These are phyloP conservation scores for Asterophora parasitica DNA, from an alignment of 768 basidiomycete species.

Conservation along the genomic window DNA sequence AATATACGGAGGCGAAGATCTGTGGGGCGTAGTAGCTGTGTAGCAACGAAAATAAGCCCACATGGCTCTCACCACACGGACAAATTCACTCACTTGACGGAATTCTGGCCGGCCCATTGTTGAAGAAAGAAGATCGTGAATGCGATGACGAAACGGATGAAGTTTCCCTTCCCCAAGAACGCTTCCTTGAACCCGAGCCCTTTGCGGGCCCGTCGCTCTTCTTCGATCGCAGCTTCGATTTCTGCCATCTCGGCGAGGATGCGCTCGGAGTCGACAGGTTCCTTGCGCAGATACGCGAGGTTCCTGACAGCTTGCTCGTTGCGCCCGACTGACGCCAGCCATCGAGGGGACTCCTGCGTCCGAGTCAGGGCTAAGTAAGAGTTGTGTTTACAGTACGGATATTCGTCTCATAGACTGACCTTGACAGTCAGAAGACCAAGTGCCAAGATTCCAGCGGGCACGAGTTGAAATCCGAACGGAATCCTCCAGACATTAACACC, in stretches of 20 bases:
- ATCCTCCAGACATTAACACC: constrained; percentile 60
- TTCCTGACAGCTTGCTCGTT: constrained; percentile 49
- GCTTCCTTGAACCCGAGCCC: constrained; percentile 68
- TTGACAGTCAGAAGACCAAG: constrained; percentile 65
- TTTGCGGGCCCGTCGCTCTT: constrained; percentile 61
- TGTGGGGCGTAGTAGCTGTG: constrained; percentile 67
- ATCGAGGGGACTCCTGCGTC: constrained; percentile 68
- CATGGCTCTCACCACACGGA: background rate
- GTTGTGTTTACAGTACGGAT: no score
- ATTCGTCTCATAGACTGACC: constrained; percentile 21
- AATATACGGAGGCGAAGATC: constrained; percentile 50
- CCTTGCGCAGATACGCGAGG: constrained; percentile 62
- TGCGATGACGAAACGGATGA: constrained; percentile 78
- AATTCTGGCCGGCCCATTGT: constrained; percentile 85
- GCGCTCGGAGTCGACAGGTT: constrained; percentile 33
- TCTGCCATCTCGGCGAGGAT: constrained; percentile 66
- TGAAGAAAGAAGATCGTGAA: constrained; percentile 76
- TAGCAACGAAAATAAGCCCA: background rate
- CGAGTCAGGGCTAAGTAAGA: no score
- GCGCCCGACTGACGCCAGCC: constrained; percentile 62
- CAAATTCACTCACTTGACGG: constrained; percentile 44
- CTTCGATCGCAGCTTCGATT: constrained; percentile 74
- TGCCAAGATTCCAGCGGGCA: constrained; percentile 70
- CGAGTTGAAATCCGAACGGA: constrained; percentile 75
- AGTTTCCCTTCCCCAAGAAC: constrained; percentile 79